Base-by-base conservation (phyloP, 257 asterid genomes). In the Salvia splendens region DNA sequence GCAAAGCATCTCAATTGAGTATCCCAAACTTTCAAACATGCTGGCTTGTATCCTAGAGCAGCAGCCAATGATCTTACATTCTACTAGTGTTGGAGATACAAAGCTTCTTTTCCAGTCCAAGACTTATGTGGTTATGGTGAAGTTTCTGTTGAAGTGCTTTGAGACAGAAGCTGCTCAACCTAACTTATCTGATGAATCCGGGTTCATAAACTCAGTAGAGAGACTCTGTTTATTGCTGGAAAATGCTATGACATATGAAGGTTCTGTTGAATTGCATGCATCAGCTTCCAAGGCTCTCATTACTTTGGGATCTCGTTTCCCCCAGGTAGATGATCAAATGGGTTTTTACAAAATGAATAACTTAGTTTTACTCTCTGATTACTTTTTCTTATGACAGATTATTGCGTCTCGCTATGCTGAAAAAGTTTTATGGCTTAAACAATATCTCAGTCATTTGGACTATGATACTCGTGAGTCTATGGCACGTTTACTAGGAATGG, bases 401-500 rank as follows among this genome's bases (percentile, higher is more conserved):
- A 74, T 94, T 70, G 86, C 95, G 67, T 59, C 86, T 47, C 95
- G 88, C 53, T 94, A 86, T 82, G 91, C 89, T 12, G 81, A 73
- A 67, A 94, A 91, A 76, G 76, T 84, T 53, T 12, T 68, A 69
- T 94, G 99, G 99, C 79, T 94, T 62, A 94, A 83, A 81, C 89
- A 84, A 80, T 88, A 81, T 72, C 78, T 84, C 68, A 84, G 81
- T 66, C 95, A 90, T 79, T 58, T 90, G 68, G 97, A 94, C 83
- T 83, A 81, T 52, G 95, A 83, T 57, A 94, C 99, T 6, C 99
- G 99, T 52, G 99, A 94, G 83, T 82, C 97, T 64, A 72, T 82
- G 67, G 93, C 95, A 53, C 95, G 97, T 28, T 83, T 94, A 75
- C 95, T 90, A 71, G 99, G 99, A 71, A 78, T 88, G 75, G 95